These are phyloP conservation scores for Arctium lappa DNA, from an alignment of 129 eudicot genomes.

Conservation along the genomic window DNA sequence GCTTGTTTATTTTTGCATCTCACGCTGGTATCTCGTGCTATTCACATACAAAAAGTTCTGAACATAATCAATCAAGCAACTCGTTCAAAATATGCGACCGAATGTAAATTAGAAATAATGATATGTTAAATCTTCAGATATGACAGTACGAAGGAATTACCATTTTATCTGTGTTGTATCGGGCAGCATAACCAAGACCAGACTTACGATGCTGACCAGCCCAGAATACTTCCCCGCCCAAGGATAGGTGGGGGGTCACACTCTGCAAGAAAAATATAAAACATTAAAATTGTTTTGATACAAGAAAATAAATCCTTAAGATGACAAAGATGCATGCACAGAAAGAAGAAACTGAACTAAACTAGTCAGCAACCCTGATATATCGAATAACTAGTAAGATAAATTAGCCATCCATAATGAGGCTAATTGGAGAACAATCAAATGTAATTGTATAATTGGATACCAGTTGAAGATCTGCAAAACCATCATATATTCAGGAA, in stretches of 20 bases:
- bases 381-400: not conserved
- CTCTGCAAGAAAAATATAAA: conserved; percentile 45
- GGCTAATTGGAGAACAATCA: not conserved
- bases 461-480: not conserved
- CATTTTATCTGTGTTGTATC: conserved; percentile 82
- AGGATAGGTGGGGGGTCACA: conserved; percentile 59
- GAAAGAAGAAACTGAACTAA: not conserved
- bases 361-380: not conserved
- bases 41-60: not conserved
- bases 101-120: not conserved
- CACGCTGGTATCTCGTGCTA: not conserved
- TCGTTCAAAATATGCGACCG: not conserved
- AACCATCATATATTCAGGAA: not conserved
- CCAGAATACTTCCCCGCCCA: conserved; percentile 95
- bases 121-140: not conserved
- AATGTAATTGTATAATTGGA: not conserved
- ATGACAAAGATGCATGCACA: not conserved
- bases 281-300: not conserved
- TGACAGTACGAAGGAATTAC: conserved; percentile 28
- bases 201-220: conserved; percentile 89
- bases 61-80: not conserved
- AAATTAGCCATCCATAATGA: not conserved
- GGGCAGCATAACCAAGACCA: conserved; percentile 73
- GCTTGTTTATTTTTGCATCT: not conserved
- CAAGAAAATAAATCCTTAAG: not conserved